These are phyloP conservation scores for Geosmithia morbida DNA, from an alignment of 2,329 filamentous ascomycete species.

Conservation along the genomic window DNA sequence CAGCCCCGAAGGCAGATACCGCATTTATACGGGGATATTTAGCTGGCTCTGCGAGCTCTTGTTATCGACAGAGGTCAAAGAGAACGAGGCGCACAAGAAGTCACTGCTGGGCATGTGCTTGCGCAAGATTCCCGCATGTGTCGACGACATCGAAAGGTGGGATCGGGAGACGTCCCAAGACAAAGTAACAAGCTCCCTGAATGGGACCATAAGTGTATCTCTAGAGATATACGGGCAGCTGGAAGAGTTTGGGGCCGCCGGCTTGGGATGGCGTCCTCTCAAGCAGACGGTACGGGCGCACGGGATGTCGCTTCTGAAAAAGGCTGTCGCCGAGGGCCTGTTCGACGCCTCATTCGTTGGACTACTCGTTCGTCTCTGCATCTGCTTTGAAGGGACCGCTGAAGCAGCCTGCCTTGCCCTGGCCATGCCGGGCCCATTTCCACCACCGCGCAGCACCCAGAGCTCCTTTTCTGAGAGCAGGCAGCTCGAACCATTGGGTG, in stretches of 20 bases:
- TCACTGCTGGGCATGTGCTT: conserved; percentile 22
- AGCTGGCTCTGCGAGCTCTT: conserved; percentile 14
- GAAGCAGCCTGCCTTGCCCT: conserved; percentile 13
- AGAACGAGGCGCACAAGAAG: conserved; percentile 10
- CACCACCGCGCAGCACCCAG: background rate
- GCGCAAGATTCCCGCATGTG: conserved; percentile 13
- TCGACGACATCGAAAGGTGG: conserved; percentile 17
- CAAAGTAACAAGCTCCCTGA: background rate
- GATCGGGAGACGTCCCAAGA: conserved; percentile 7
- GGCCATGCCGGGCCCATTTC: background rate
- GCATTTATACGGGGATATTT: conserved; percentile 18
- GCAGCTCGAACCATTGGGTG: background rate
- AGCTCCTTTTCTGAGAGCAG: background rate
- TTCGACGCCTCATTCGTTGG: conserved; percentile 12
- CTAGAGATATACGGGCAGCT: conserved; percentile 19
- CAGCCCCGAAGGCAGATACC: conserved; percentile 10
- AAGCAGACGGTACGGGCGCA: conserved; percentile 17
- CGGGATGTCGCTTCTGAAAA: conserved; percentile 11
- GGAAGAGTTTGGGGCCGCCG: conserved; percentile 13
- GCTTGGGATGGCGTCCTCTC: conserved; percentile 17
- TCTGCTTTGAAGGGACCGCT: conserved; percentile 9
- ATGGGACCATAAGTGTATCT: conserved; percentile 9
- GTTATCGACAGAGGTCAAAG: conserved; percentile 9
- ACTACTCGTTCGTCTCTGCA: conserved; percentile 14
- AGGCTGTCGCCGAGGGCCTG: conserved; percentile 14